A percentile compares a stretch with the other conserved stretches of the same genome.
phyloP scores from a whole-genome alignment of 495 filamentous ascomycete genomes.

The Penicillium silybi region DNA sequence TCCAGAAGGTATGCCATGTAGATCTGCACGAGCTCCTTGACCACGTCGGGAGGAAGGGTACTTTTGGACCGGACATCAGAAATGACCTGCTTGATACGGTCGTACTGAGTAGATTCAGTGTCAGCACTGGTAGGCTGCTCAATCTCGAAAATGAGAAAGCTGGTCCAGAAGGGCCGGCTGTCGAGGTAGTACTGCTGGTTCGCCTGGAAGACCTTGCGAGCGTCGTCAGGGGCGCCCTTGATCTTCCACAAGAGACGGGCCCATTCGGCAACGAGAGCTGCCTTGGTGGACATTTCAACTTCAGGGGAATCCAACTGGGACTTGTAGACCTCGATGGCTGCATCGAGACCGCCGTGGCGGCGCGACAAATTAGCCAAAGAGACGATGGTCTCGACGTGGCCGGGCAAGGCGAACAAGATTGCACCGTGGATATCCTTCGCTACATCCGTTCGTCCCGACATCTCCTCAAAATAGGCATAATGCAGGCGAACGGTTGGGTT shows the following conservation, averaged over 20 bases:
- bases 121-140: conserved; percentile 72
- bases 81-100: conserved; percentile 75
- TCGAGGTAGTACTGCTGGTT: conserved; percentile 83
- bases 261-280: conserved; percentile 84
- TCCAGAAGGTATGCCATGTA: conserved; percentile 88
- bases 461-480: conserved; percentile 94
- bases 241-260: conserved; percentile 86
- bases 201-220: conserved; percentile 77
- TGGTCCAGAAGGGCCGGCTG: conserved; percentile 87
- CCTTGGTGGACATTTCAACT: conserved; percentile 77
- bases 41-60: conserved; percentile 58
- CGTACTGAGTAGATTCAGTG: conserved; percentile 62
- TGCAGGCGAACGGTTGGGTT: conserved; percentile 76
- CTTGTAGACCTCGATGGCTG: conserved; percentile 83
- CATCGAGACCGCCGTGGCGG: conserved; percentile 78
- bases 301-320: conserved; percentile 67
- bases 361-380: conserved; percentile 87
- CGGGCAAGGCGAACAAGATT: conserved; percentile 65
- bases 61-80: conserved; percentile 74
- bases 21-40: conserved; percentile 71
- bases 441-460: conserved; percentile 67
- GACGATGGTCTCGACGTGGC: conserved; percentile 81
- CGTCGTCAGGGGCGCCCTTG: conserved; percentile 80
- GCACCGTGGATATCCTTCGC: conserved; percentile 80
- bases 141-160: conserved; percentile 85